Percentiles rank a stretch among this genome's conserved stretches.
phyloP scores from a whole-genome alignment of 2,329 filamentous ascomycete genomes.

The Aciculosporium take region DNA sequence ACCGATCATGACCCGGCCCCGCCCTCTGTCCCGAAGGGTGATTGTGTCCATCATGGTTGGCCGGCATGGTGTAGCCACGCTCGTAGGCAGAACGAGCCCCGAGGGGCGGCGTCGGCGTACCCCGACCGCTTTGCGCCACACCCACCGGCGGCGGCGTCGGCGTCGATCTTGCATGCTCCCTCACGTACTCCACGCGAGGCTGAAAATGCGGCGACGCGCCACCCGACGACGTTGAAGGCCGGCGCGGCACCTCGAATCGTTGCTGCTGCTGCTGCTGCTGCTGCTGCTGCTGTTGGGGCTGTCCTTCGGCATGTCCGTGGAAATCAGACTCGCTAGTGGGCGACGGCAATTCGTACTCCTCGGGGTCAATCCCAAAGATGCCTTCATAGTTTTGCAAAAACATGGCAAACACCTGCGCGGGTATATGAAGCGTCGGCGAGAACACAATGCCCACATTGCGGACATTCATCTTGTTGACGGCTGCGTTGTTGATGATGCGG shows the following conservation, averaged over 20 bases:
- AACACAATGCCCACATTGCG: conserved; percentile 97
- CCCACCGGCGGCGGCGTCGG: conserved; percentile 36
- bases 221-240: conserved; percentile 35
- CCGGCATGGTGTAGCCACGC: conserved; percentile 19
- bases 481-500: conserved; percentile 78
- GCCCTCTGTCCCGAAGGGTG: conserved; percentile 10
- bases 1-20: conserved; percentile 24
- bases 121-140: conserved; percentile 17
- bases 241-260: conserved; percentile 20
- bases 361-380: conserved; percentile 64
- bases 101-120: conserved; percentile 30
- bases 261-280: not conserved
- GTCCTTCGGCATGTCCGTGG: conserved; percentile 16
- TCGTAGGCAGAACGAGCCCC: conserved; percentile 31
- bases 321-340: conserved; percentile 25
- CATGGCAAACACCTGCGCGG: conserved; percentile 82
- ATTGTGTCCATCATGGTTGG: conserved; percentile 12
- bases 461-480: conserved; percentile 94
- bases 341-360: conserved; percentile 45
- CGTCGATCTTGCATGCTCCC: conserved; percentile 21
- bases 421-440: conserved; percentile 91
- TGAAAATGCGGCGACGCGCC: conserved; percentile 39
- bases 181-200: conserved; percentile 19
- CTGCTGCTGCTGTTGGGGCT: conserved; percentile 3
- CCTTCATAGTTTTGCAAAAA: conserved; percentile 81